These are phyloP conservation scores for Cytospora schulzeri DNA, from an alignment of 2,329 filamentous ascomycete genomes.

Conservation along the genomic window DNA sequence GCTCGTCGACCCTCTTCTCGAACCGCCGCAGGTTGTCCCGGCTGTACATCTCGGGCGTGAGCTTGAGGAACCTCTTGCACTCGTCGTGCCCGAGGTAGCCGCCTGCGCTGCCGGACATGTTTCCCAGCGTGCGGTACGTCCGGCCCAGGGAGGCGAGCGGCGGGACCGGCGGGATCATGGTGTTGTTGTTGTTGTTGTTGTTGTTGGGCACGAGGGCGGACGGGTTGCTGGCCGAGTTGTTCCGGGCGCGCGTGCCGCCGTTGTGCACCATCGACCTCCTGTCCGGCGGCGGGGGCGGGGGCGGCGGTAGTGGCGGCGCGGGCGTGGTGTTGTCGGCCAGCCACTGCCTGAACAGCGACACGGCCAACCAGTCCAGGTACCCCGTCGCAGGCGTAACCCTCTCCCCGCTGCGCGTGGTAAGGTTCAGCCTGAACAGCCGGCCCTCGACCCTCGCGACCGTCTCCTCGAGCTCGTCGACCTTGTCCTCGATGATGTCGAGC, in stretches of 20 bases:
- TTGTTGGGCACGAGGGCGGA: conserved; percentile 34
- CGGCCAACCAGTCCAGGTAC: conserved; percentile 87
- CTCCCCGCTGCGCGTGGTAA: conserved; percentile 80
- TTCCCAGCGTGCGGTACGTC: conserved; percentile 77
- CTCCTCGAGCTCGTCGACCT: conserved; percentile 89
- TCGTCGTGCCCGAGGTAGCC: conserved; percentile 82
- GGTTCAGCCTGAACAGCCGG: conserved; percentile 76
- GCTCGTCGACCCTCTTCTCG: conserved; percentile 83
- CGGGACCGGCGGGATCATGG: conserved; percentile 36
- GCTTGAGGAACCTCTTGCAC: conserved; percentile 85
- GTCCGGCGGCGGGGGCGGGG: conserved; percentile 32
- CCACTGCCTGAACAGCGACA: conserved; percentile 90
- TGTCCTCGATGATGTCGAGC: conserved; percentile 90
- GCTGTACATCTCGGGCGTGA: conserved; percentile 79
- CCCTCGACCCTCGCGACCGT: conserved; percentile 77
- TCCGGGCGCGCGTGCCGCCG: conserved; percentile 8
- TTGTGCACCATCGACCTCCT: conserved; percentile 22
- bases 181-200: conserved; percentile 31
- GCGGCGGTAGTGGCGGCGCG: conserved; percentile 53
- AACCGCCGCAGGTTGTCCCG: conserved; percentile 85
- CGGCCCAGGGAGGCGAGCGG: conserved; percentile 65
- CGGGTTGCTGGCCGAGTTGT: conserved; percentile 2
- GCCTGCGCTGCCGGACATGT: conserved; percentile 53
- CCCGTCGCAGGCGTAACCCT: conserved; percentile 76
- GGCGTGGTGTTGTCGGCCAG: conserved; percentile 86